These are phyloP conservation scores for Oldenlandia corymbosa DNA, from an alignment of 257 asterid genomes.

Conservation along the genomic window DNA sequence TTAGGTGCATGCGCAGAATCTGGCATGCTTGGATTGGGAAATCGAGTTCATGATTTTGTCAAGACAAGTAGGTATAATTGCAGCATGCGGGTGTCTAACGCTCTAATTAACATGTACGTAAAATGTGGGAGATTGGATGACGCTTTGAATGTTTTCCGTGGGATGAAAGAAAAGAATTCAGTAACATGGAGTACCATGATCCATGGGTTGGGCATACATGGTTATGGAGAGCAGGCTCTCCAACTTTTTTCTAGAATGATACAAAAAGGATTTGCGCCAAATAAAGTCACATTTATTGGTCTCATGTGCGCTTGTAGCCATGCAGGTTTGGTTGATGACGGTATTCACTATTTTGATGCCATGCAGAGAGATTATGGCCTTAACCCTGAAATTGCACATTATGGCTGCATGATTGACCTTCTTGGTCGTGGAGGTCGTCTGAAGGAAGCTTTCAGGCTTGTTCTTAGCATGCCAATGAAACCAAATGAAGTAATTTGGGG, in stretches of 20 bases:
- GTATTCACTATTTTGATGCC: constrained; percentile 42
- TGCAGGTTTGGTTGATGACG: constrained; percentile 55
- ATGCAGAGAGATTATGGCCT: constrained; percentile 55
- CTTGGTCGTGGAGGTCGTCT: constrained; percentile 77
- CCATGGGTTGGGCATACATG: constrained; percentile 68
- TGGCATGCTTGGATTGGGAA: constrained; percentile 63
- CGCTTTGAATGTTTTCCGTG: constrained; percentile 47
- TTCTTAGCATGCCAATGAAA: constrained; percentile 63
- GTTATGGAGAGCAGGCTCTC: constrained; percentile 58
- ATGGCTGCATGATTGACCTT: constrained; percentile 74
- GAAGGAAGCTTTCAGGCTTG: constrained; percentile 56
- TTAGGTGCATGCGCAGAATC: constrained; percentile 67
- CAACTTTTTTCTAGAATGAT: constrained; percentile 51
- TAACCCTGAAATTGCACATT: constrained; percentile 62
- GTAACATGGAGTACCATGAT: constrained; percentile 83
- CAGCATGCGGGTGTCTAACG: constrained; percentile 45
- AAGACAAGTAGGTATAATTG: constrained; percentile 24
- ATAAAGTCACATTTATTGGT: constrained; percentile 61
- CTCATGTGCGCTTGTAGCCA: constrained; percentile 70
- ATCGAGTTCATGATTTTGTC: constrained; percentile 51
- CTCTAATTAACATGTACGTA: constrained; percentile 76
- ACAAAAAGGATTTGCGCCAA: constrained; percentile 52
- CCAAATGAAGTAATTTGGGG: constrained; percentile 70
- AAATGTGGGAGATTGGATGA: constrained; percentile 67
- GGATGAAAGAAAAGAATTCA: constrained; percentile 44